Evolutionary conservation across 331 rosid species (phyloP).

Genomic region (Telfairia occidentalis): DNA sequence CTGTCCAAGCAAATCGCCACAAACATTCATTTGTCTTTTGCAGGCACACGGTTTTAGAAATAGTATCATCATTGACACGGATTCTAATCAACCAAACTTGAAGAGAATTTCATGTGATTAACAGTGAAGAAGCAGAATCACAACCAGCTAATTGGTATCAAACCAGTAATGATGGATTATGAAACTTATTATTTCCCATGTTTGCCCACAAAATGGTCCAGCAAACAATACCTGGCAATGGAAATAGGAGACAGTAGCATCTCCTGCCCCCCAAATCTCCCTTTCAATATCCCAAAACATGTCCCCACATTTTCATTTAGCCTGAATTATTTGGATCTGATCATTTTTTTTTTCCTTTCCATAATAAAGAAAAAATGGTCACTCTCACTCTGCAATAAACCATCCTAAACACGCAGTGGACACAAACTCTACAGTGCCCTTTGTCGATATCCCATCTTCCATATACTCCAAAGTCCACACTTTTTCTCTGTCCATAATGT

Average conservation of each 20-base stretch:
- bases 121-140: neutral
- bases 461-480: neutral
- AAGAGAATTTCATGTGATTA: constrained; percentile 1
- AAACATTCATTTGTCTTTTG: neutral
- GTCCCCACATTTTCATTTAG: neutral
- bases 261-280: neutral
- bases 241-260: neutral
- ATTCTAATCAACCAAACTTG: neutral
- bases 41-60: neutral
- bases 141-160: neutral
- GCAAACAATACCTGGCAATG: neutral
- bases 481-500: neutral
- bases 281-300: neutral
- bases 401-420: neutral
- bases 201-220: neutral
- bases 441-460: neutral
- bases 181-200: neutral
- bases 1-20: neutral
- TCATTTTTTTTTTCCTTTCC: neutral
- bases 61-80: neutral
- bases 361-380: neutral
- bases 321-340: neutral
- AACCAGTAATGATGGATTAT: neutral
- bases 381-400: neutral
- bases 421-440: neutral